Conservation (phyloP, 805 yeast genomes). For the Torulaspora gathmanii region DNA sequence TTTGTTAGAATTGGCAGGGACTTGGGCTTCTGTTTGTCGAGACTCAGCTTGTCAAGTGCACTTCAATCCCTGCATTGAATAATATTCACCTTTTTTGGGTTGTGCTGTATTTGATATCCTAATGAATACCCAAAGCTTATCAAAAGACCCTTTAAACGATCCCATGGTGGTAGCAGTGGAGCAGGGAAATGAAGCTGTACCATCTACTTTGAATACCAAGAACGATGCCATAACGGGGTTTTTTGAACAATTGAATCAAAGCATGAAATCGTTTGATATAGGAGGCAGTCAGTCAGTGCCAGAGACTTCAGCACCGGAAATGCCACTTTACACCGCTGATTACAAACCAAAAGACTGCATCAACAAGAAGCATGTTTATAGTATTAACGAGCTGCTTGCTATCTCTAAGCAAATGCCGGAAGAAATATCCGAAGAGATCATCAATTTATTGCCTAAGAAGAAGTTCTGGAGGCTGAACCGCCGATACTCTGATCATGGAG, state of each 20-base stretch:
- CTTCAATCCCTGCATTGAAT: neutral
- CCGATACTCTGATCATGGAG: slow-evolving; percentile 20
- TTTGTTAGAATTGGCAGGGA: neutral
- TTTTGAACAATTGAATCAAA: slow-evolving; percentile 10
- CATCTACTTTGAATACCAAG: neutral
- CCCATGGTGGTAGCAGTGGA: slow-evolving; percentile 5
- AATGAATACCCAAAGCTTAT: neutral
- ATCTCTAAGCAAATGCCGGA: slow-evolving; percentile 25
- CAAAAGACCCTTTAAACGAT: slow-evolving; percentile 4
- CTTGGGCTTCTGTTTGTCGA: neutral
- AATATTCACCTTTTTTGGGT: neutral
- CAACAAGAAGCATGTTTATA: slow-evolving; percentile 23
- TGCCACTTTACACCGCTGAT: slow-evolving; percentile 15
- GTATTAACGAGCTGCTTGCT: slow-evolving; percentile 28
- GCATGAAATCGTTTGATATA: slow-evolving; percentile 1
- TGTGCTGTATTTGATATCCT: neutral
- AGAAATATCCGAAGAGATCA: slow-evolving; percentile 34
- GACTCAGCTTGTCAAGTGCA: neutral
- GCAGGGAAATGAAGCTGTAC: neutral
- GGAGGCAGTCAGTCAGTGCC: neutral
- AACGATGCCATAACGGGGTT: slow-evolving; percentile 9
- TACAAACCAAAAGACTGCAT: slow-evolving; percentile 18
- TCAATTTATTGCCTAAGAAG: slow-evolving; percentile 41
- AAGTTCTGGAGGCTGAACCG: slow-evolving; percentile 47
- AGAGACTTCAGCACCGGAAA: neutral